These are phyloP conservation scores for Cladorrhinum sp. DNA, from an alignment of 2,329 filamentous ascomycete genomes.

Conservation along the genomic window DNA sequence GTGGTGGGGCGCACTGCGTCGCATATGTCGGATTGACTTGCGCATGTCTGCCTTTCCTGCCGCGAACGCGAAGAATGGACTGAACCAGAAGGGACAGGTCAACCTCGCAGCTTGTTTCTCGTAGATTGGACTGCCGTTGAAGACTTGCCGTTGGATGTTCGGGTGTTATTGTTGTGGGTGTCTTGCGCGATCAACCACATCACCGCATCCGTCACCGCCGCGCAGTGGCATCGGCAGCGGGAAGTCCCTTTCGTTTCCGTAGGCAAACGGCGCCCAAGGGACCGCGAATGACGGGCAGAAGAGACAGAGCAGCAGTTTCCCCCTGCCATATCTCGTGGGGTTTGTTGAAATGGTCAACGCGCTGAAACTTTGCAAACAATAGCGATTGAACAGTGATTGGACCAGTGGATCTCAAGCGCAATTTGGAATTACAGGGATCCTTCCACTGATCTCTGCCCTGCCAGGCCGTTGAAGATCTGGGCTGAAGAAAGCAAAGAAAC, in stretches of 20 bases:
- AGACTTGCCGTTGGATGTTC: background rate
- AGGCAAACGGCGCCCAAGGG: slow-evolving; percentile 5
- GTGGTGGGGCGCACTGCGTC: slow-evolving; percentile 5
- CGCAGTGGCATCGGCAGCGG: slow-evolving; percentile 11
- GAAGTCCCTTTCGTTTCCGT: slow-evolving; percentile 11
- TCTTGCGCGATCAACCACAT: background rate
- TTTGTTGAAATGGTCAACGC: too few species aligned
- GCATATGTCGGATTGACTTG: background rate
- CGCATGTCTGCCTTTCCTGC: background rate
- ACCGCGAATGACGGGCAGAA: slow-evolving; percentile 1
- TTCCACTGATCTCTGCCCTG: background rate
- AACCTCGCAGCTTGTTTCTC: background rate
- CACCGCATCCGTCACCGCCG: slow-evolving; percentile 8
- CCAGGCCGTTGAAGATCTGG: background rate
- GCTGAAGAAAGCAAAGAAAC: background rate
- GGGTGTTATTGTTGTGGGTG: background rate
- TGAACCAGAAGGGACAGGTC: too few species aligned
- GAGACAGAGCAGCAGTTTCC: background rate
- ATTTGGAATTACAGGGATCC: background rate
- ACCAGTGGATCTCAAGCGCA: background rate
- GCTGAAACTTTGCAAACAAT: background rate
- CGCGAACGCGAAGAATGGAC: too few species aligned
- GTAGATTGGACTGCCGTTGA: background rate
- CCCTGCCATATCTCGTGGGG: background rate
- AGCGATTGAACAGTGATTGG: background rate